These are phyloP conservation scores for Eucalyptus brandiana DNA, from an alignment of 345 rosid genomes.

Conservation along the genomic window DNA sequence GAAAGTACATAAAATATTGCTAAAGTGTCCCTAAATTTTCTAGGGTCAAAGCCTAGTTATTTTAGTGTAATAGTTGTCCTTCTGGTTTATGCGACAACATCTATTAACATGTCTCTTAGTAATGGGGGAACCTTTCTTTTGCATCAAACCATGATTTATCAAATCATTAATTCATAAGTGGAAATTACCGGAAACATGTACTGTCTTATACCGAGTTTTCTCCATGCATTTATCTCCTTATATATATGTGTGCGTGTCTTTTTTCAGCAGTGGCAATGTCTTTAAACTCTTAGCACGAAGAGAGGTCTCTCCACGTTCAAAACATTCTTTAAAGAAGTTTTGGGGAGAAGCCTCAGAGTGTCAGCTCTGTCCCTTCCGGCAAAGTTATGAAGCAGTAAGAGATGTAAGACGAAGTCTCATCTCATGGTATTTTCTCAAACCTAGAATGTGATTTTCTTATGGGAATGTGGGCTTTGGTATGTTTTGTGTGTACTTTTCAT, in stretches of 20 bases:
- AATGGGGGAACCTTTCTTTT: background rate
- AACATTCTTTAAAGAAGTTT: constrained; percentile 36
- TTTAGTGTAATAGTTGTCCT: background rate
- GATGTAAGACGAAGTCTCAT: constrained; percentile 50
- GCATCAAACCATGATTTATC: background rate
- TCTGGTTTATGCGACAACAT: background rate
- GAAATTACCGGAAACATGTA: background rate
- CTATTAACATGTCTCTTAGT: background rate
- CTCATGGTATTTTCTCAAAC: constrained; percentile 35
- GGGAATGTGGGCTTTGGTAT: background rate
- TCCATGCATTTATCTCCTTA: background rate
- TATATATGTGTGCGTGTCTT: background rate
- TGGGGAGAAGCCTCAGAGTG: constrained; percentile 41
- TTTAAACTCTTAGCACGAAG: constrained; percentile 47
- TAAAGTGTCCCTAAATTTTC: background rate
- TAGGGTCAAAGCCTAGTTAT: background rate
- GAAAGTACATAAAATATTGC: background rate
- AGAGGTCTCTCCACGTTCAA: constrained; percentile 53
- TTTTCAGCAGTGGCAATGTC: constrained; percentile 35
- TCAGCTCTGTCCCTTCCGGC: constrained; percentile 8
- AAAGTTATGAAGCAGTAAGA: constrained; percentile 26
- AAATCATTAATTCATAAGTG: background rate
- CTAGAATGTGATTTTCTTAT: background rate
- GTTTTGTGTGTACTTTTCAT: background rate
- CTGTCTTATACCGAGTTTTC: background rate